Percentiles rank a stretch among this genome's conserved stretches.
Conservation (phyloP, 768 basidiomycete species). For the Collybia nuda region DNA sequence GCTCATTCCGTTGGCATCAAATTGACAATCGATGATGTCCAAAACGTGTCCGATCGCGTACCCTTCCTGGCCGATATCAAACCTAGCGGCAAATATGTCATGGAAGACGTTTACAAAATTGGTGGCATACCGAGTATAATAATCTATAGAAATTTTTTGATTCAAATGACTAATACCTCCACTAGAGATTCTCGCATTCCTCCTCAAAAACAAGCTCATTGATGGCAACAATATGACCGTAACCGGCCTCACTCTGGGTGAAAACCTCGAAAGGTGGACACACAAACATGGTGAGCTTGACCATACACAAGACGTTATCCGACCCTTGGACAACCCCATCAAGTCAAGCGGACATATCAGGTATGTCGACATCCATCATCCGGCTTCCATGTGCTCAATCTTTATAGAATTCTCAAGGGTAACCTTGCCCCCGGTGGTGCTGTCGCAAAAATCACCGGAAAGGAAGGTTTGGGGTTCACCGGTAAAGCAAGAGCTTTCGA, state of each 20-base stretch:
- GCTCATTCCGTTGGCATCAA: conserved; percentile 94
- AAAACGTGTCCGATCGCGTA: conserved; percentile 84
- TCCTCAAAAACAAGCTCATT: conserved; percentile 85
- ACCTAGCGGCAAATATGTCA: conserved; percentile 97
- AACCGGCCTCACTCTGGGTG: conserved; percentile 85
- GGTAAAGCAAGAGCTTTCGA: conserved; percentile 95
- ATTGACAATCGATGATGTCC: conserved; percentile 90
- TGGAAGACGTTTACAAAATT: conserved; percentile 95
- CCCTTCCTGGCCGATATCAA: conserved; percentile 97
- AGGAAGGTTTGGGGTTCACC: conserved; percentile 86
- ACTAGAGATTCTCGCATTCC: conserved; percentile 79
- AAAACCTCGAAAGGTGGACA: conserved; percentile 90
- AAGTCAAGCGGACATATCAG: conserved; percentile 89
- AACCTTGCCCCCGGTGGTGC: conserved; percentile 94
- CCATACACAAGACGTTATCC: conserved; percentile 78
- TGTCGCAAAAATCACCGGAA: conserved; percentile 96
- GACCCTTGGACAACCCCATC: conserved; percentile 84
- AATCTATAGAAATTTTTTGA: conserved; percentile 4
- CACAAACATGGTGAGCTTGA: conserved; percentile 78
- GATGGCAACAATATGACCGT: conserved; percentile 91
- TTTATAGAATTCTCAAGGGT: conserved; percentile 77
- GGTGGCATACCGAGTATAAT: conserved; percentile 89
- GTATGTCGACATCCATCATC: conserved; percentile 35
- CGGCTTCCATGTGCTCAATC: conserved; percentile 10
- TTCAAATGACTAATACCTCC: neutral